phyloP scores from a whole-genome alignment of 169 alveolate genomes.

The Cardiosporidium cionae region DNA sequence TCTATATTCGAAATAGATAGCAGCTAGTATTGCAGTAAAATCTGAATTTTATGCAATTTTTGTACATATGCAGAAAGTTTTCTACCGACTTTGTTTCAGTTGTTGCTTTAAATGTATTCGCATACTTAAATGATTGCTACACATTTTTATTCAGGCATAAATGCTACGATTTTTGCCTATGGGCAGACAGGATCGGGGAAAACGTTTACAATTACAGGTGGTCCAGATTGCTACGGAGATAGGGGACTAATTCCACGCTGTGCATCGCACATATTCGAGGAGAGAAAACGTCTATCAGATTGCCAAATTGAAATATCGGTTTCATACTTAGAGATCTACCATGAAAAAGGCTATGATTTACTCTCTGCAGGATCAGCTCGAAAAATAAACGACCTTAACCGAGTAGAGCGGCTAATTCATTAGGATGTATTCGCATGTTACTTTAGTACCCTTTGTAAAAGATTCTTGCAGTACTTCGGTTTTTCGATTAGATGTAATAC shows the following conservation, averaged over 20 bases:
- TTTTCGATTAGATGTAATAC: background rate
- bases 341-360: constrained; percentile 80
- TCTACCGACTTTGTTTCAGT: background rate
- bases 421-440: background rate
- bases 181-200: constrained; percentile 81
- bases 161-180: constrained; percentile 80
- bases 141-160: constrained; percentile 44
- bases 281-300: constrained; percentile 55
- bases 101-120: too few relatives aligned
- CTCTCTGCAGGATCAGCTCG: constrained; percentile 36
- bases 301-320: constrained; percentile 59
- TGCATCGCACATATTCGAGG: constrained; percentile 64
- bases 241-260: constrained; percentile 84
- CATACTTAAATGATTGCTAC: too few relatives aligned
- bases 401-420: background rate
- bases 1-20: constrained; percentile 19
- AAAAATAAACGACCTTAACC: background rate
- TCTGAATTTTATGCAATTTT: background rate
- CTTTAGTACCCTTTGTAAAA: background rate
- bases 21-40: background rate
- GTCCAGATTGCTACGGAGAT: constrained; percentile 64
- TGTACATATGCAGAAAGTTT: background rate
- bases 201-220: constrained; percentile 78
- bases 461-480: background rate
- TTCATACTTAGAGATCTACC: constrained; percentile 81